Evolutionary conservation across 441 rosid species (phyloP).

Genomic region (Pelargonium cotyledonis): DNA sequence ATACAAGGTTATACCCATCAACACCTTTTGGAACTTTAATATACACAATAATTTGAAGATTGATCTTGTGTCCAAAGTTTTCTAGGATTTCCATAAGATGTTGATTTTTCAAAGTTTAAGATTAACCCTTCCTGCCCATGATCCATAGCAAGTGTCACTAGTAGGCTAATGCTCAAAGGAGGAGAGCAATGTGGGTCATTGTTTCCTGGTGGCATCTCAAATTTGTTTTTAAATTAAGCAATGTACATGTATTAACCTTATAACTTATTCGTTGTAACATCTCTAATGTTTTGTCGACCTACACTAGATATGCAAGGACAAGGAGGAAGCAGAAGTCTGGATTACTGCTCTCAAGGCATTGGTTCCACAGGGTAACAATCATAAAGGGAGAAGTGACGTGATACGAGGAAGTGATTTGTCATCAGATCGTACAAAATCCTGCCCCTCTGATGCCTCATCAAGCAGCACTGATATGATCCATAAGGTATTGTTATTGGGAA

Average conservation of each 20-base stretch:
- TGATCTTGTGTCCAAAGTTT: background rate
- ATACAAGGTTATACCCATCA: background rate
- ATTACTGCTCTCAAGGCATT: conserved; percentile 92
- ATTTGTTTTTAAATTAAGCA: background rate
- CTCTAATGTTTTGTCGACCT: conserved; percentile 14
- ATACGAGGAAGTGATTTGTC: conserved; percentile 83
- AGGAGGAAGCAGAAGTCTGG: conserved; percentile 98
- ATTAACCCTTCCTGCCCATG: background rate
- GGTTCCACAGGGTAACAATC: conserved; percentile 62
- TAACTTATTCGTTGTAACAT: conserved; percentile 13
- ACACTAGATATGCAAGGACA: conserved; percentile 80
- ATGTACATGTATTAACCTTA: background rate
- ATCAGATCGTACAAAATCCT: conserved; percentile 70
- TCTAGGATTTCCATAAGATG: background rate
- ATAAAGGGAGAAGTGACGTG: conserved; percentile 62
- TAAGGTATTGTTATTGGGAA: conserved; percentile 32
- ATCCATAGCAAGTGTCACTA: background rate
- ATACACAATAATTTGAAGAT: background rate
- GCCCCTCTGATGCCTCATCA: conserved; percentile 44
- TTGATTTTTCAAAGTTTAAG: background rate
- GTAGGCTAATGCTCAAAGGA: background rate
- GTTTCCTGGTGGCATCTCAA: background rate
- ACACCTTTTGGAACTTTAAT: background rate
- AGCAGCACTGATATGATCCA: conserved; percentile 36
- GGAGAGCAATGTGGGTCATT: background rate